Percentiles rank a stretch among this genome's conserved stretches.
These are phyloP conservation scores for Paspalum notatum DNA, from an alignment of 176 grass and related monocot genomes.

Conservation along the genomic window DNA sequence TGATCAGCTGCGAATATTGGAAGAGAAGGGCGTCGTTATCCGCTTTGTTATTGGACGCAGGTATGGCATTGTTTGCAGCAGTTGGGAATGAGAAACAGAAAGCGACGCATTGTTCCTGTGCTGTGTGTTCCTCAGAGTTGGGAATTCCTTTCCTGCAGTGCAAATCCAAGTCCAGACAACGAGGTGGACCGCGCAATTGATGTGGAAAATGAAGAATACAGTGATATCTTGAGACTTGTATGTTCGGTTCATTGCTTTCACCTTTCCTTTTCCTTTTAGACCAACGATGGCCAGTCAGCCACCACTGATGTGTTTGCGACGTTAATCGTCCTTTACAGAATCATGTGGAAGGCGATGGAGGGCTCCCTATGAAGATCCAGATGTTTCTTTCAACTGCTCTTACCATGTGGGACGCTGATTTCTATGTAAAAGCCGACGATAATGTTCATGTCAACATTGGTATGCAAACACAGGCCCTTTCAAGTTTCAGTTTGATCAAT, in stretches of 20 bases:
- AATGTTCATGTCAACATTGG: conserved; percentile 83
- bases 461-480: conserved; percentile 21
- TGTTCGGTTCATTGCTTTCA: conserved; percentile 26
- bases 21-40: conserved; percentile 68
- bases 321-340: conserved; percentile 42
- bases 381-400: conserved; percentile 71
- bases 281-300: background rate
- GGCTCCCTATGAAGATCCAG: conserved; percentile 62
- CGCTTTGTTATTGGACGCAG: conserved; percentile 76
- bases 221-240: conserved; percentile 76
- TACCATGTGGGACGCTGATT: conserved; percentile 71
- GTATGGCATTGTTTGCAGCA: conserved; percentile 39
- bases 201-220: conserved; percentile 62
- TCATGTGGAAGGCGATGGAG: conserved; percentile 61
- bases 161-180: conserved; percentile 49
- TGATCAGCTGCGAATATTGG: conserved; percentile 51
- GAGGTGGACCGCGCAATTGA: conserved; percentile 56
- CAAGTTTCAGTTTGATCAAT: conserved; percentile 1
- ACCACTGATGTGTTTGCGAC: background rate
- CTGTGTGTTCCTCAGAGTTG: background rate
- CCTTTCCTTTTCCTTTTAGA: background rate
- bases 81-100: background rate
- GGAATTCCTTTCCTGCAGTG: conserved; percentile 37
- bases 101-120: background rate
- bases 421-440: conserved; percentile 82